Evolutionary conservation across 768 basidiomycete species (phyloP).

Genomic region (Melanogaster broomeanus): DNA sequence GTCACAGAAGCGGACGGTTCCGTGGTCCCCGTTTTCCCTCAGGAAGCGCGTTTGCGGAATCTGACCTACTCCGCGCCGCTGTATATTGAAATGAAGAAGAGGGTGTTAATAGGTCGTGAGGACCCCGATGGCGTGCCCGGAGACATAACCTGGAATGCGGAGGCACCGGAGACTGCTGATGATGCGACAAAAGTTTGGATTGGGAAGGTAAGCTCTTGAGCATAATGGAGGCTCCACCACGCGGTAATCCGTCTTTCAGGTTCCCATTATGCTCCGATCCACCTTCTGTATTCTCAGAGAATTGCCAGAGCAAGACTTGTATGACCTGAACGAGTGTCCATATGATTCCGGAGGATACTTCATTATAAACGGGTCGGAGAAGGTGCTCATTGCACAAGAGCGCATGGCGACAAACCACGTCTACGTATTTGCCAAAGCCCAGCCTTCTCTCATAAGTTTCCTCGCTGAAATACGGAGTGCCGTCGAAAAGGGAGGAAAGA

Average conservation of each 20-base stretch:
- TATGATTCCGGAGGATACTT: slow-evolving; percentile 99
- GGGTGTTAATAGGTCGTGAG: slow-evolving; percentile 75
- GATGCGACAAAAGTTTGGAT: slow-evolving; percentile 90
- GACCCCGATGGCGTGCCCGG: slow-evolving; percentile 81
- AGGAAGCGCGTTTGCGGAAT: slow-evolving; percentile 93
- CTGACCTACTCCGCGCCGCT: slow-evolving; percentile 95
- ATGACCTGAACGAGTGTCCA: slow-evolving; percentile 95
- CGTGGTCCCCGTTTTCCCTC: slow-evolving; percentile 92
- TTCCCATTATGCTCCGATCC: slow-evolving; percentile 97
- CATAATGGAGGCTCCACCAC: slow-evolving; percentile 4
- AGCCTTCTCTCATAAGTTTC: slow-evolving; percentile 94
- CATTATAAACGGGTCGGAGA: slow-evolving; percentile 99
- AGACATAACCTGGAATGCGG: slow-evolving; percentile 75
- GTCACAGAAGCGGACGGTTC: slow-evolving; percentile 95
- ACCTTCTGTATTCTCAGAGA: slow-evolving; percentile 91
- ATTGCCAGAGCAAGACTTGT: slow-evolving; percentile 77
- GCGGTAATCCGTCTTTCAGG: slow-evolving; percentile 46
- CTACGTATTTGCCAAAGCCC: slow-evolving; percentile 97
- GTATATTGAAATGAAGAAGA: slow-evolving; percentile 94
- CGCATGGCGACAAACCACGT: slow-evolving; percentile 99
- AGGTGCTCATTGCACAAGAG: slow-evolving; percentile 99
- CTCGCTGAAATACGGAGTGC: slow-evolving; percentile 97
- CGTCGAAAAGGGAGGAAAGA: slow-evolving; percentile 97
- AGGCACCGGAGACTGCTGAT: slow-evolving; percentile 61
- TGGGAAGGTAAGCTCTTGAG: slow-evolving; percentile 67